Evolutionary conservation across 106 monocot genomes (phyloP).

Genomic region (Dendrobium officinale): DNA sequence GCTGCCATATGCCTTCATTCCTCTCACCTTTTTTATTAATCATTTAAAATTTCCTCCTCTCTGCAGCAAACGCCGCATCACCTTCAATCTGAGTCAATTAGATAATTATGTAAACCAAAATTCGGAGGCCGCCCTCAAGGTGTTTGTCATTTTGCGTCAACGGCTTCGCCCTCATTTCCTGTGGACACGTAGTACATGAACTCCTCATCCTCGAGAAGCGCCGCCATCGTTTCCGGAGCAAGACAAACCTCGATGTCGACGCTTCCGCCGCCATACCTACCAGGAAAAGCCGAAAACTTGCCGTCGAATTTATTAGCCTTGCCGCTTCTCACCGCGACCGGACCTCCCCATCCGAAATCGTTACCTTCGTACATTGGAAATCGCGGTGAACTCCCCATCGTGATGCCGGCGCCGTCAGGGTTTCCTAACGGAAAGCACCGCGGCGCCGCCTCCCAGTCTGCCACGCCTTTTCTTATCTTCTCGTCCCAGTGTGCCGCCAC

Average conservation of each 20-base stretch:
- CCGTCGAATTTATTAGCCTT: constrained; percentile 91
- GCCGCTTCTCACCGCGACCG: constrained; percentile 73
- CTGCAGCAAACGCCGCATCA: no score
- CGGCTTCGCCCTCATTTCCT: background rate
- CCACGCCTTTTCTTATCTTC: constrained; percentile 31
- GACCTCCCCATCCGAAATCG: constrained; percentile 85
- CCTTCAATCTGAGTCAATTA: no score
- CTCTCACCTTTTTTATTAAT: no score
- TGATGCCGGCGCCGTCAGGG: constrained; percentile 65
- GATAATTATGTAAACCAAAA: no score
- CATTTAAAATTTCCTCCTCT: no score
- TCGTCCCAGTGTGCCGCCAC: constrained; percentile 34
- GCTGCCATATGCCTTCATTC: no score
- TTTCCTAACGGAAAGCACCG: constrained; percentile 60
- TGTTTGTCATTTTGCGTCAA: background rate
- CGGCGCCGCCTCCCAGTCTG: constrained; percentile 60
- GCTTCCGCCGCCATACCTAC: constrained; percentile 43
- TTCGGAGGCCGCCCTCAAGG: no score
- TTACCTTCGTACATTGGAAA: constrained; percentile 84
- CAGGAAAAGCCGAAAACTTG: constrained; percentile 94
- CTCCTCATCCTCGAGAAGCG: constrained; percentile 52
- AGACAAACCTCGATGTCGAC: constrained; percentile 82
- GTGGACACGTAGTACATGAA: constrained; percentile 60
- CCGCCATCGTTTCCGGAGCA: constrained; percentile 69
- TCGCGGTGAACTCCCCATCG: constrained; percentile 88